Evolutionary conservation across 108 stramenopile genomes (phyloP), one percentile per base, ranked within the genome.

Genomic region (Schizochytrium sp.): DNA sequence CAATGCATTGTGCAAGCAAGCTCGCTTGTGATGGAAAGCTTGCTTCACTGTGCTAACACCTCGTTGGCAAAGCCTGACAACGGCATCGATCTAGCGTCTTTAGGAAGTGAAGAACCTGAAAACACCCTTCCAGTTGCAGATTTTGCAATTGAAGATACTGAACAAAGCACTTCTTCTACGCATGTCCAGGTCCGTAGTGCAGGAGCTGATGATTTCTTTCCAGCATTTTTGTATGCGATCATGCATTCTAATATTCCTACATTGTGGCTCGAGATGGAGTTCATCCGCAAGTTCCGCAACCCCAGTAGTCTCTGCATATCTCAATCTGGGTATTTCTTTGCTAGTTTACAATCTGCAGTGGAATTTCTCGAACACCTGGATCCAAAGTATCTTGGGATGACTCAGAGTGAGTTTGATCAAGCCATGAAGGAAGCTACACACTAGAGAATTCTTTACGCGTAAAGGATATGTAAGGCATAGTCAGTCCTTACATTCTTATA

Each of bases 261-360:
- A 0, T 38, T 69, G 0, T 69, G 64, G 64, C 40, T 8, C 28
- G 44, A 69, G 42, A 69, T 69, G 19, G 64, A 69, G 64, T 69
- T 13, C 15, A 69, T 69, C 28, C 64, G 64, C 3, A 69, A 69
- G 28, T 69, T 69, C 28, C 64, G 64, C 19, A 69, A 3, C 28
- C 64, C 64, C 10, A 12, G 5, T 10, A 44, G 64, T 15, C 15
- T 69, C 0, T 44, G 44, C 40, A 69, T 69, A 44, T 69, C 64
- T 38, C 64, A 69, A 8, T 38, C 64, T 8, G 64, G 64, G 42
- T 69, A 69, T 44, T 69, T 38, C 64, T 69, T 69, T 69, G 64
- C 44, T 8, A 69, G 19, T 44, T 15, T 69, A 44, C 64, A 69
- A 2, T 38, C 64, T 44, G 64, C 64, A 8, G 2, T 69, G 19